phyloP scores from a whole-genome alignment of 2,329 filamentous ascomycete species.

The Diaporthe helianthi region DNA sequence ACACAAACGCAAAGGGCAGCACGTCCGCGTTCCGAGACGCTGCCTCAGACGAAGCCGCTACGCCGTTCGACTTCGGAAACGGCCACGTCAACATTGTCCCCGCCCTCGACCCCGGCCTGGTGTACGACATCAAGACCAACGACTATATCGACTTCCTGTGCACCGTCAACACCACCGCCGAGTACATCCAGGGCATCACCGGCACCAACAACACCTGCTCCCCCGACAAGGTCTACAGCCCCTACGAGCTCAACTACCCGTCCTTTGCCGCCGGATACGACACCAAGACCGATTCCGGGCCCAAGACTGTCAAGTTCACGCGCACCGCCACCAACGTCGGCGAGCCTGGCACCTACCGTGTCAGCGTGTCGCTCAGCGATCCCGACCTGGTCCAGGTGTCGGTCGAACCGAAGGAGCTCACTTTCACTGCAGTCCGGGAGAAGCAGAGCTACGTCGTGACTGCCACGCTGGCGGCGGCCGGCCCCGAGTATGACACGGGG shows the following conservation, averaged over 20 bases:
- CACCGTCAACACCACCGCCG: constrained; percentile 11
- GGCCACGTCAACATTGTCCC: constrained; percentile 8
- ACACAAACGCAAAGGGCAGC: not conserved
- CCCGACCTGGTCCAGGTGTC: not conserved
- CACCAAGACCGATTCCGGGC: not conserved
- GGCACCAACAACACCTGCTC: constrained; percentile 29
- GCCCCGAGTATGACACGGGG: not conserved
- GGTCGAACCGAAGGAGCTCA: constrained; percentile 9
- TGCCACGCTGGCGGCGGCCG: not conserved
- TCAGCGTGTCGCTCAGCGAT: constrained; percentile 18
- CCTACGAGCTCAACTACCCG: constrained; percentile 34
- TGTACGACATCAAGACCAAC: constrained; percentile 19
- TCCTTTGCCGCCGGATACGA: constrained; percentile 32
- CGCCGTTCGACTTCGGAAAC: constrained; percentile 6
- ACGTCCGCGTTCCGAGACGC: not conserved
- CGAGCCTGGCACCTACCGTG: constrained; percentile 25
- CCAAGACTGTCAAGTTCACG: constrained; percentile 32
- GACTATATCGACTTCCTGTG: constrained; percentile 34
- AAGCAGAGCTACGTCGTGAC: constrained; percentile 11
- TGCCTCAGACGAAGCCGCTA: not conserved
- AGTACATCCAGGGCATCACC: constrained; percentile 13
- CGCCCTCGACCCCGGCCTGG: constrained; percentile 30
- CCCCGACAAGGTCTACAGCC: constrained; percentile 13
- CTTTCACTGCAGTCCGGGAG: not conserved
- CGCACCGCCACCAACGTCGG: constrained; percentile 33